Conservation (phyloP, 192 early-diverging fungal genomes). For the Coemansia sp. region DNA sequence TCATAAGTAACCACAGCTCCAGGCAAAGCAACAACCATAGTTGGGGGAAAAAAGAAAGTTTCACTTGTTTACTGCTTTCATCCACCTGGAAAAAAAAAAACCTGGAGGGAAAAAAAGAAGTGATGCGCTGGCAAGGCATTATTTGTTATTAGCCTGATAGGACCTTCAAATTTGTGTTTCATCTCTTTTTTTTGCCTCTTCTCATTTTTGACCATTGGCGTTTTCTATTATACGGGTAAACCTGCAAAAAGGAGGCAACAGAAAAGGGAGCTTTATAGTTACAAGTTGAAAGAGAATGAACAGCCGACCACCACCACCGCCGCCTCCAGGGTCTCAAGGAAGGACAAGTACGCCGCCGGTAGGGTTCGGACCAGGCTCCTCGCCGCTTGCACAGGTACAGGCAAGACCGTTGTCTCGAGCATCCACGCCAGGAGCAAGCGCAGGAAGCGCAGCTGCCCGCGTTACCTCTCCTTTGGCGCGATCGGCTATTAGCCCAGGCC, state of each 20-base stretch:
- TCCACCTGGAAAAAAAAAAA: not conserved
- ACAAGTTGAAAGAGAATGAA: conserved; percentile 6
- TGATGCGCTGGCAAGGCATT: conserved; percentile 1
- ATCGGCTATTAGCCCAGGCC: conserved; percentile 7
- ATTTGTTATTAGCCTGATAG: too few species aligned
- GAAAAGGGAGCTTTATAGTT: too few species aligned
- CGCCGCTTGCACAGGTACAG: conserved; percentile 44
- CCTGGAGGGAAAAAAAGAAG: not conserved
- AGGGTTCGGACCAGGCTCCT: conserved; percentile 50
- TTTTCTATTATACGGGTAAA: too few species aligned
- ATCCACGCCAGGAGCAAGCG: conserved; percentile 28
- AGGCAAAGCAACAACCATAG: conserved; percentile 44
- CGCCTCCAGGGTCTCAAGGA: conserved; percentile 18
- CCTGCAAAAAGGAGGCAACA: too few species aligned
- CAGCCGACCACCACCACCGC: conserved; percentile 27
- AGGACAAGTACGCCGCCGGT: conserved; percentile 39
- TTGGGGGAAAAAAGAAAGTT: not conserved
- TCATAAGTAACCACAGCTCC: conserved; percentile 39
- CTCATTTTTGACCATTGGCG: not conserved
- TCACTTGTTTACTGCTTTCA: not conserved
- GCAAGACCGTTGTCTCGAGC: conserved; percentile 41
- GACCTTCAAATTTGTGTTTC: too few species aligned
- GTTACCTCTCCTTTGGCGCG: conserved; percentile 44
- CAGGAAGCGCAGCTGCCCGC: conserved; percentile 15
- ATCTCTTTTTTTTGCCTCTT: not conserved